Conservation (phyloP, 192 early-diverging fungal genomes). For the Gamsiella multidivaricata region DNA sequence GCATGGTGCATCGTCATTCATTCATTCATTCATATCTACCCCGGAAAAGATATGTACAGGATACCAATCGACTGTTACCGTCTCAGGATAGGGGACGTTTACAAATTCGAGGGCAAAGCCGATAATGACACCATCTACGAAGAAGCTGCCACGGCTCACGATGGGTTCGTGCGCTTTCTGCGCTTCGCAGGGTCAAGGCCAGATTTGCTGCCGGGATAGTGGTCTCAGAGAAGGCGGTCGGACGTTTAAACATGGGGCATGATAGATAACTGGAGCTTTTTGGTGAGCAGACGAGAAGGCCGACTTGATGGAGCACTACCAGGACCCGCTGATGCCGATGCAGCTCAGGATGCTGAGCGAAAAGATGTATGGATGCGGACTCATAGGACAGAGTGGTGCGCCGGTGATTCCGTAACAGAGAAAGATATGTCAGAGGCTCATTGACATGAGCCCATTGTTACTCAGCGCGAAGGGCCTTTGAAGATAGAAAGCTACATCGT, state of each 20-base stretch:
- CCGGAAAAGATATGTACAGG: slow-evolving; percentile 27
- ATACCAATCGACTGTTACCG: slow-evolving; percentile 32
- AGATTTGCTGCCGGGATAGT: slow-evolving; percentile 19
- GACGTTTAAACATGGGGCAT: slow-evolving; percentile 12
- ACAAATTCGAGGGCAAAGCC: slow-evolving; percentile 27
- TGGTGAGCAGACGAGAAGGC: slow-evolving; percentile 12
- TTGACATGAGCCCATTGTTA: no score
- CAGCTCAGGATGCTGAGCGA: slow-evolving; percentile 36
- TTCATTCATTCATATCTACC: no score
- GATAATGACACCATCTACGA: slow-evolving; percentile 16
- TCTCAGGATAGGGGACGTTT: slow-evolving; percentile 25
- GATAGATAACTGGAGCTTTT: slow-evolving; percentile 12
- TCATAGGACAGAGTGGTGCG: slow-evolving; percentile 14
- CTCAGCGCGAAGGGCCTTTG: no score
- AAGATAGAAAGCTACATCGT: no score
- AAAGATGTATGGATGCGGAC: slow-evolving; percentile 24
- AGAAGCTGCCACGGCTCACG: slow-evolving; percentile 7
- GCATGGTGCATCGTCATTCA: no score
- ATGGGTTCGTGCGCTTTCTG: slow-evolving; percentile 14
- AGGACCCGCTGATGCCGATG: slow-evolving; percentile 33
- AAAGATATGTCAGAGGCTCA: no score
- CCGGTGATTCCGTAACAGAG: no score
- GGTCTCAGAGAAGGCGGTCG: slow-evolving; percentile 16
- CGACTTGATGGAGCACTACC: slow-evolving; percentile 25
- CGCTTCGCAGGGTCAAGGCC: neutral